These are phyloP conservation scores for Nematodospora anomalae DNA, from an alignment of 1,139 yeast species.

Conservation along the genomic window DNA sequence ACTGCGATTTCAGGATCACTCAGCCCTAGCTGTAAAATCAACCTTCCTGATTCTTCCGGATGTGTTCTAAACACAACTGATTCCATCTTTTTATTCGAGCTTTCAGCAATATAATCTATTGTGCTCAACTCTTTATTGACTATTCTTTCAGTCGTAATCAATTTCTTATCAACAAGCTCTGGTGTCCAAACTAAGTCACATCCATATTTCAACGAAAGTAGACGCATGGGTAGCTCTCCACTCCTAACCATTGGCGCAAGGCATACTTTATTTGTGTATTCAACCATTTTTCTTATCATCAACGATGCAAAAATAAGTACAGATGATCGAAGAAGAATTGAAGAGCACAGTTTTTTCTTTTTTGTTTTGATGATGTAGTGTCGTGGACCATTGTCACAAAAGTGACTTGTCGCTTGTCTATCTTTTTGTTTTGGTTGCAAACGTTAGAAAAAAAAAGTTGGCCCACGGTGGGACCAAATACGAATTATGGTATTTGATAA, in stretches of 20 bases:
- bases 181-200: constrained; percentile 98
- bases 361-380: not conserved
- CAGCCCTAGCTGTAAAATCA: constrained; percentile 90
- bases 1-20: constrained; percentile 83
- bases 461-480: too few relatives aligned
- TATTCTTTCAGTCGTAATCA: constrained; percentile 65
- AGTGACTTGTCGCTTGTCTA: not conserved
- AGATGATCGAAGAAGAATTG: not conserved
- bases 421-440: not conserved
- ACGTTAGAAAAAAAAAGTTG: too few relatives aligned
- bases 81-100: constrained; percentile 8
- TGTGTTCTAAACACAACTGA: constrained; percentile 69
- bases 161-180: constrained; percentile 84
- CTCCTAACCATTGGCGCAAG: constrained; percentile 97
- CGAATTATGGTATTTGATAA: too few relatives aligned
- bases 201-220: constrained; percentile 75
- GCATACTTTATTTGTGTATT: constrained; percentile 62
- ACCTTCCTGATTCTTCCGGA: constrained; percentile 51
- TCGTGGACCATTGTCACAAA: not conserved
- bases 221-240: constrained; percentile 88
- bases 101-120: constrained; percentile 51
- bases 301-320: not conserved
- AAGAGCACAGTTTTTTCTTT: not conserved
- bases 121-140: constrained; percentile 57
- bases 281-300: constrained; percentile 17